Evolutionary conservation across 192 early-diverging fungal genomes (phyloP).

Genomic region (Obelidium mucronatum): DNA sequence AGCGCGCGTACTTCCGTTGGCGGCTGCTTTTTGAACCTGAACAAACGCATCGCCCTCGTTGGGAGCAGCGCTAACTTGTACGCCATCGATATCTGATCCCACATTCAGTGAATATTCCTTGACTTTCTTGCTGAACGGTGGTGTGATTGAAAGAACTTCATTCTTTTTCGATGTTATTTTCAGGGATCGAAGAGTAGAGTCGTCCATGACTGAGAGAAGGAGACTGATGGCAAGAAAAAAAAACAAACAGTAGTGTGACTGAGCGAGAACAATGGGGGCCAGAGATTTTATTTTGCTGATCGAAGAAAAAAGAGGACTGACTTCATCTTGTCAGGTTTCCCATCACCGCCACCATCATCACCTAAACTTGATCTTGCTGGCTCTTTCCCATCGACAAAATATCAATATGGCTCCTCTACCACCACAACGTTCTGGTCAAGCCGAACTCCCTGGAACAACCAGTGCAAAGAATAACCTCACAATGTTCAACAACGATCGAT

Average conservation of each 20-base stretch:
- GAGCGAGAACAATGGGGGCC: no score
- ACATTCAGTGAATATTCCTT: conserved; percentile 41
- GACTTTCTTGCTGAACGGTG: conserved; percentile 36
- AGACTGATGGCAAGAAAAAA: background rate
- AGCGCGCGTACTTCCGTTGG: conserved; percentile 38
- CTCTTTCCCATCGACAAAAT: no score
- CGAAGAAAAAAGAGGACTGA: no score
- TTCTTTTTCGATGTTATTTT: conserved; percentile 24
- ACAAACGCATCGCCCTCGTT: conserved; percentile 55
- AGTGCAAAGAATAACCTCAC: background rate
- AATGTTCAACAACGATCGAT: background rate
- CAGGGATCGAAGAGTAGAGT: conserved; percentile 53
- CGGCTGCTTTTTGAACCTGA: conserved; percentile 48
- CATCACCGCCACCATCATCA: no score
- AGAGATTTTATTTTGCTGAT: no score
- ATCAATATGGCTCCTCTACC: conserved; percentile 32
- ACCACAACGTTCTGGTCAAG: background rate
- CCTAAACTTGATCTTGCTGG: no score
- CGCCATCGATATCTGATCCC: conserved; percentile 38
- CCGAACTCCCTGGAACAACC: conserved; percentile 26
- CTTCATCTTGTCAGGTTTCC: no score
- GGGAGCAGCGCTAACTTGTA: conserved; percentile 41
- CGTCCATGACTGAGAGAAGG: no score
- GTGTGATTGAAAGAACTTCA: conserved; percentile 27
- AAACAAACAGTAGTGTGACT: no score